Percentiles rank a stretch among this genome's conserved stretches.
These are phyloP conservation scores for Ajuga chamaepitys DNA, from an alignment of 257 asterid species.

Conservation along the genomic window DNA sequence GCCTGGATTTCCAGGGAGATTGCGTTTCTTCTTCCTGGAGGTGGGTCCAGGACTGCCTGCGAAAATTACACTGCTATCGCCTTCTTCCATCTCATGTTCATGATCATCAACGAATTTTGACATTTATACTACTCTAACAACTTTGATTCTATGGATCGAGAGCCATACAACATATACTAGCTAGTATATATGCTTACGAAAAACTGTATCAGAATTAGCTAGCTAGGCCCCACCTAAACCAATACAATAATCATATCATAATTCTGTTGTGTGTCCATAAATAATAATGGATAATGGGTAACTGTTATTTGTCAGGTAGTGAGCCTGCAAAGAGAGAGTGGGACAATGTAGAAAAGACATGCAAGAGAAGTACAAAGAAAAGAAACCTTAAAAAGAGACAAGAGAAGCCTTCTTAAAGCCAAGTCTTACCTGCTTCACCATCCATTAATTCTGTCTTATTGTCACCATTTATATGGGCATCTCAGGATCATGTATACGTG, in stretches of 20 bases:
- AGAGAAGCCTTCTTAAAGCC: constrained; percentile 9
- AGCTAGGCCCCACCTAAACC: background rate
- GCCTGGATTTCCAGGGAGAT: constrained; percentile 67
- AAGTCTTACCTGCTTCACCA: background rate
- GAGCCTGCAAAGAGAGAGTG: constrained; percentile 14
- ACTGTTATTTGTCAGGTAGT: background rate
- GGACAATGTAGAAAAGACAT: background rate
- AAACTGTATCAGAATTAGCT: no score
- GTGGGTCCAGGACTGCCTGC: background rate
- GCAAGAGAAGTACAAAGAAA: constrained; percentile 9
- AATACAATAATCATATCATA: background rate
- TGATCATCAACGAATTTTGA: constrained; percentile 5
- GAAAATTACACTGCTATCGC: background rate
- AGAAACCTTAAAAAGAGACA: constrained; percentile 20
- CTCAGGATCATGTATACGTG: no score
- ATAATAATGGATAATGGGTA: background rate
- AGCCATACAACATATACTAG: no score
- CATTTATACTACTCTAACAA: no score
- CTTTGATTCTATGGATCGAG: no score
- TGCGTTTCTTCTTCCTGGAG: constrained; percentile 47
- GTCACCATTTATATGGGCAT: background rate
- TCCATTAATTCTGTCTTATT: background rate
- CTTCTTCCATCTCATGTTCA: background rate
- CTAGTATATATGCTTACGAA: background rate
- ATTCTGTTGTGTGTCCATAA: background rate